phyloP scores from a whole-genome alignment of 2,329 filamentous ascomycete species.

The Didymella keratinophila region DNA sequence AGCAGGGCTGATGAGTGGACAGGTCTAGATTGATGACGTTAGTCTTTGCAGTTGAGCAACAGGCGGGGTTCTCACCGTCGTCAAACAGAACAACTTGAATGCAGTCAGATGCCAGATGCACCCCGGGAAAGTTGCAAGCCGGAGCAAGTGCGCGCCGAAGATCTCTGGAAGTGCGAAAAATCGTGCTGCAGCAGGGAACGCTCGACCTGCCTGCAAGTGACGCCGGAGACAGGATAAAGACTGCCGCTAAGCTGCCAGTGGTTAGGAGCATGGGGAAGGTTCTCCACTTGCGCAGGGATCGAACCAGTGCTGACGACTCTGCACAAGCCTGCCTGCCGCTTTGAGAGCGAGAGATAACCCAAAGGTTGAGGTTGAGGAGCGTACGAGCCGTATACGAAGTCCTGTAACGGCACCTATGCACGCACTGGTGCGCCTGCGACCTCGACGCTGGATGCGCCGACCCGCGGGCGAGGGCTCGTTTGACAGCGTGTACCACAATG shows the following conservation, averaged over 20 bases:
- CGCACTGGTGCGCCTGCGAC: conserved; percentile 3
- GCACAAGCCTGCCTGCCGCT: conserved; percentile 20
- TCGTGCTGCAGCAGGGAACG: conserved; percentile 23
- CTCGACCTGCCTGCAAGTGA: conserved; percentile 23
- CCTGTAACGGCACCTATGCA: conserved; percentile 4
- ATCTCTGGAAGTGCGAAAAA: conserved; percentile 24
- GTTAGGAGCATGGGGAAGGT: conserved; percentile 9
- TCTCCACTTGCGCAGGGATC: conserved; percentile 16
- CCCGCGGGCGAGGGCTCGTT: conserved; percentile 4
- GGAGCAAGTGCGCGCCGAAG: conserved; percentile 23
- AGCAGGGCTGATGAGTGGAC: conserved; percentile 21
- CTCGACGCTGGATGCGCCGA: conserved; percentile 1
- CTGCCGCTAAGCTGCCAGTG: conserved; percentile 4
- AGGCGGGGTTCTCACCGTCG: conserved; percentile 19
- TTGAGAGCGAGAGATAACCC: conserved; percentile 18
- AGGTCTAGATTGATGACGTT: conserved; percentile 33
- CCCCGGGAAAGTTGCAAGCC: conserved; percentile 13
- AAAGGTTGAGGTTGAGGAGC: conserved; percentile 7
- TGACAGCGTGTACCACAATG: conserved; percentile 9
- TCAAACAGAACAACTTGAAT: conserved; percentile 4
- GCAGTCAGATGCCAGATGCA: conserved; percentile 9
- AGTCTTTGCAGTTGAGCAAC: conserved; percentile 12
- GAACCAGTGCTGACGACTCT: conserved; percentile 14
- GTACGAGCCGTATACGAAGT: conserved; percentile 4
- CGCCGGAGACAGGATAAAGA: conserved; percentile 17